Evolutionary conservation across 805 yeast species (phyloP).

Genomic region (Candida jianshihensis): DNA sequence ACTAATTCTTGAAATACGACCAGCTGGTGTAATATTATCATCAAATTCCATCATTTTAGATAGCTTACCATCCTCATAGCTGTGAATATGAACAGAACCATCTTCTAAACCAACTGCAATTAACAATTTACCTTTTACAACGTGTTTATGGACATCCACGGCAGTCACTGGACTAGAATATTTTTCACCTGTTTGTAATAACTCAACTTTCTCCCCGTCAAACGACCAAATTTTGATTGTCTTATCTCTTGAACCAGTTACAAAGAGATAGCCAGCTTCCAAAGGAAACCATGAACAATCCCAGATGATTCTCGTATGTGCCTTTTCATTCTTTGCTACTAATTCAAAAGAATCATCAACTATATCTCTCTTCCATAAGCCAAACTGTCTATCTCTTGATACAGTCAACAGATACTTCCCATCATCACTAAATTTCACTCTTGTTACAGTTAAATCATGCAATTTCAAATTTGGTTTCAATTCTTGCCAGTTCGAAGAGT

Average conservation of each 20-base stretch:
- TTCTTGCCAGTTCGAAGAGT: conserved; percentile 54
- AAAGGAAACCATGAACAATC: conserved; percentile 82
- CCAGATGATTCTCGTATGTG: conserved; percentile 92
- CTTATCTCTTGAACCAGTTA: conserved; percentile 86
- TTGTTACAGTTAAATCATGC: conserved; percentile 82
- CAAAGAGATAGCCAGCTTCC: conserved; percentile 42
- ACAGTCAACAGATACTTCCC: conserved; percentile 64
- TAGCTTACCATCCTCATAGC: conserved; percentile 21
- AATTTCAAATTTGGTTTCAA: conserved; percentile 49
- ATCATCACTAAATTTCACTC: conserved; percentile 68
- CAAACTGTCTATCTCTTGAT: conserved; percentile 83
- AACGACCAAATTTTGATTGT: conserved; percentile 62
- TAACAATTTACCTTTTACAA: conserved; percentile 25
- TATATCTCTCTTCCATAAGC: conserved; percentile 55
- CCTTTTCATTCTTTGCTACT: conserved; percentile 45
- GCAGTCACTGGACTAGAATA: conserved; percentile 60
- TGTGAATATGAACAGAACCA: conserved; percentile 49
- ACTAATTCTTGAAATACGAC: conserved; percentile 50
- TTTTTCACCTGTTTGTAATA: conserved; percentile 32
- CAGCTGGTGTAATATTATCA: conserved; percentile 46
- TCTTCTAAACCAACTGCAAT: conserved; percentile 66
- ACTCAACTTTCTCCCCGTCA: conserved; percentile 25
- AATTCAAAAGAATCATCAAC: conserved; percentile 34
- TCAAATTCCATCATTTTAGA: conserved; percentile 28
- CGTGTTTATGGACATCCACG: conserved; percentile 38